These are phyloP conservation scores for Penicillium salamii DNA, from an alignment of 495 filamentous ascomycete species.

Conservation along the genomic window DNA sequence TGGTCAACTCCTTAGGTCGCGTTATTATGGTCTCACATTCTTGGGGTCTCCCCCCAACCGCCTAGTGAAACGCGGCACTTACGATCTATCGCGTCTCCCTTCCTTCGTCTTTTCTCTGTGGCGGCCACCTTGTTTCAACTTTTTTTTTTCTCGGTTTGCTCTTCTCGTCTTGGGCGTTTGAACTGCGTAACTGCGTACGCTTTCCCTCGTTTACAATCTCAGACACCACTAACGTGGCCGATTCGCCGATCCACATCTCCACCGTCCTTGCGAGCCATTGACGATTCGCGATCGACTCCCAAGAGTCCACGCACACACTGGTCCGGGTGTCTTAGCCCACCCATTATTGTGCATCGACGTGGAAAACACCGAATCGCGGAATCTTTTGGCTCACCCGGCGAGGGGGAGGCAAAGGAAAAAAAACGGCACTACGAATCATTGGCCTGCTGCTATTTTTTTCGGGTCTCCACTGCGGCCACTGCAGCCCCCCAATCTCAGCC, in stretches of 20 bases:
- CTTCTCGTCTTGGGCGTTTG: too few species aligned
- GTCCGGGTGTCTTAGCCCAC: constrained; percentile 5
- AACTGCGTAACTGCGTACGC: too few species aligned
- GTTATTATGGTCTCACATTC: constrained; percentile 27
- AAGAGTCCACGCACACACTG: constrained; percentile 4
- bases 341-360: constrained; percentile 1
- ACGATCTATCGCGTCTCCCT: neutral
- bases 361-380: neutral
- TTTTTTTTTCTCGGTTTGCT: neutral
- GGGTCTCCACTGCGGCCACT: constrained; percentile 1
- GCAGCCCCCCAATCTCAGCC: neutral
- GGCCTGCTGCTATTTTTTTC: neutral
- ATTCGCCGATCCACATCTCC: constrained; percentile 8
- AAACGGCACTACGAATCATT: neutral
- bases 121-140: neutral
- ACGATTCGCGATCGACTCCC: constrained; percentile 10
- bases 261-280: constrained; percentile 1
- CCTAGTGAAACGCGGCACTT: constrained; percentile 19
- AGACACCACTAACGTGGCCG: neutral
- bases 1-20: constrained; percentile 2
- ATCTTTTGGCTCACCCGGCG: neutral
- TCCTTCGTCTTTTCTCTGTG: too few species aligned
- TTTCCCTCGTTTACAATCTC: constrained; percentile 5
- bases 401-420: constrained; percentile 3
- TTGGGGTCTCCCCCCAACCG: constrained; percentile 12